phyloP scores from a whole-genome alignment of 805 yeast species.

The Suhomyces sp. region DNA sequence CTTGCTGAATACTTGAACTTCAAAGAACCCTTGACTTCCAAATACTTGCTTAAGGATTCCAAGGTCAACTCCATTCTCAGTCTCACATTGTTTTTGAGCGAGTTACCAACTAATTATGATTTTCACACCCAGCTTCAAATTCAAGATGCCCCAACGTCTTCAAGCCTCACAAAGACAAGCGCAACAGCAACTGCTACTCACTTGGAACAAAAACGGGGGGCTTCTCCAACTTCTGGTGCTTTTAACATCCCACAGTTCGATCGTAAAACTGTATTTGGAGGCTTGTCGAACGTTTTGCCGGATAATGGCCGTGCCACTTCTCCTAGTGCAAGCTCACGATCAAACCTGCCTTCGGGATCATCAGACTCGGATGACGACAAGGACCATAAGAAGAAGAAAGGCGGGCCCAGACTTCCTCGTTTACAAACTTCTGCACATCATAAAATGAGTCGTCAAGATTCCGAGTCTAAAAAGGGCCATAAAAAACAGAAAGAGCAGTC shows the following conservation, averaged over 20 bases:
- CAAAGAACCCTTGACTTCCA: constrained; percentile 50
- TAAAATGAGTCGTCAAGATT: not conserved
- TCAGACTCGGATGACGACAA: not conserved
- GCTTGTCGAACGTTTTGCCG: constrained; percentile 43
- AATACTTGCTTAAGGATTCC: constrained; percentile 72
- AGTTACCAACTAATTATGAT: constrained; percentile 37
- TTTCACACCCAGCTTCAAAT: constrained; percentile 44
- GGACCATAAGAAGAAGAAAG: not conserved
- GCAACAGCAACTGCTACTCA: not conserved
- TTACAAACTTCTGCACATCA: no score
- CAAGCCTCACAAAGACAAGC: not conserved
- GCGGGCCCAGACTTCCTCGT: not conserved
- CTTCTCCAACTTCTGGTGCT: constrained; percentile 34
- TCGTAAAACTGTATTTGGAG: constrained; percentile 48
- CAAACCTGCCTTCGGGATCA: constrained; percentile 1
- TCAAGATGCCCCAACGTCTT: constrained; percentile 24
- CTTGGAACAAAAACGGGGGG: not conserved
- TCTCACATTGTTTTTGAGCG: constrained; percentile 53
- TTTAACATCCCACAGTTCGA: constrained; percentile 41
- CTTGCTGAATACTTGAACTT: constrained; percentile 68
- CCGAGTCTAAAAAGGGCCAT: not conserved
- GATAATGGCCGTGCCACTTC: constrained; percentile 7
- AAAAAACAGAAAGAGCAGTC: not conserved
- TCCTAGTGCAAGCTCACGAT: not conserved
- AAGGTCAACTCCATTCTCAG: constrained; percentile 80